phyloP scores from a whole-genome alignment of 768 basidiomycete genomes.

The Leccinum sublutescens region DNA sequence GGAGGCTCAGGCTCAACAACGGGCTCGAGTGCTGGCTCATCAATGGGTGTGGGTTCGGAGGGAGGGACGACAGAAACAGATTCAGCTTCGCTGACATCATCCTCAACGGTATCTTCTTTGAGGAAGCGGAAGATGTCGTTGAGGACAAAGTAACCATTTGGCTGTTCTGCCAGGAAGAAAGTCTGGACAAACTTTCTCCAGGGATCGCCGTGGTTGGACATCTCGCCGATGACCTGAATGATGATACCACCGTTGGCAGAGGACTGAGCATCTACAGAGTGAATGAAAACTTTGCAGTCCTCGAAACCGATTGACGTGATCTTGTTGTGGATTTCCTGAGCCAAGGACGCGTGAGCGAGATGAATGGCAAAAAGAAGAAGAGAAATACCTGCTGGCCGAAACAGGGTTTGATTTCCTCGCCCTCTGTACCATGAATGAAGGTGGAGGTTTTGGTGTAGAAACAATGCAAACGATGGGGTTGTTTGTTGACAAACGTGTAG shows the following conservation, averaged over 20 bases:
- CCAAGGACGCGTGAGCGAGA: slow-evolving; percentile 6
- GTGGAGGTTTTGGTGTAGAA: slow-evolving; percentile 99
- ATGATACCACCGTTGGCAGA: slow-evolving; percentile 95
- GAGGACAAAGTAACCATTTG: slow-evolving; percentile 98
- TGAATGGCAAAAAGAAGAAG: slow-evolving; percentile 5
- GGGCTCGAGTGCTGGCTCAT: slow-evolving; percentile 32
- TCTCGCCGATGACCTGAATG: slow-evolving; percentile 99
- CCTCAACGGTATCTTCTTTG: slow-evolving; percentile 91
- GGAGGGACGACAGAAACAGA: slow-evolving; percentile 33
- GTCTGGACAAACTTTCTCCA: slow-evolving; percentile 99
- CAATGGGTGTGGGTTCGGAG: slow-evolving; percentile 37
- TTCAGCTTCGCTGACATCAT: slow-evolving; percentile 56
- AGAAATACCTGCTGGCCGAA: slow-evolving; percentile 85
- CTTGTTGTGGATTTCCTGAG: slow-evolving; percentile 94
- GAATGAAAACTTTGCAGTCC: slow-evolving; percentile 98
- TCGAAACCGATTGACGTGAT: slow-evolving; percentile 92
- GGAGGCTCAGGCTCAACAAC: slow-evolving; percentile 30
- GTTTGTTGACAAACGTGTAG: slow-evolving; percentile 98
- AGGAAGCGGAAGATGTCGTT: slow-evolving; percentile 99
- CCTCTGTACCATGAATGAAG: slow-evolving; percentile 96
- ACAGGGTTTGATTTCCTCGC: slow-evolving; percentile 88
- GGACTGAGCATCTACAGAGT: slow-evolving; percentile 96
- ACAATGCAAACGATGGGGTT: slow-evolving; percentile 94
- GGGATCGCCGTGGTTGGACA: slow-evolving; percentile 87
- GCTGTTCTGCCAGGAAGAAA: slow-evolving; percentile 99